Percentiles rank a stretch among this genome's conserved stretches.
These are phyloP conservation scores for Alternaria conjuncta DNA, from an alignment of 2,329 filamentous ascomycete genomes.

Conservation along the genomic window DNA sequence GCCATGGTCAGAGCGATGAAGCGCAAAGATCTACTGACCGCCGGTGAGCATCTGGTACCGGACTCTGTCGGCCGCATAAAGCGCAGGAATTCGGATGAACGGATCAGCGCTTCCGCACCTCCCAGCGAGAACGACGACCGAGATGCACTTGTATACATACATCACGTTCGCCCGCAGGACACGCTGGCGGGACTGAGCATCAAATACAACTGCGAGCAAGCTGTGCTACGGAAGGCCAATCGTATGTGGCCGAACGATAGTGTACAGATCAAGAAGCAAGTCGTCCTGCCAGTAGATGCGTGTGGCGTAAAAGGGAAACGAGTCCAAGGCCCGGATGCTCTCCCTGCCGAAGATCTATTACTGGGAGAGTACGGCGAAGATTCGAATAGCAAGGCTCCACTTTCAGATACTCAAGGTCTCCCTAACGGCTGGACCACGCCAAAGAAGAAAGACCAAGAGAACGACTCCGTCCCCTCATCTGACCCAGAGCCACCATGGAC, in stretches of 20 bases:
- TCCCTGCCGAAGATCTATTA: slow-evolving; percentile 49
- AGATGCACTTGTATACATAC: slow-evolving; percentile 87
- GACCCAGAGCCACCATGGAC: slow-evolving; percentile 71
- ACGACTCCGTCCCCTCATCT: slow-evolving; percentile 41
- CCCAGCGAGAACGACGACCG: slow-evolving; percentile 66
- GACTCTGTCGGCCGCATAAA: slow-evolving; percentile 62
- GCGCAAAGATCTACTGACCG: slow-evolving; percentile 56
- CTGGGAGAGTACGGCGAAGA: slow-evolving; percentile 38
- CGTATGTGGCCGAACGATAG: slow-evolving; percentile 94
- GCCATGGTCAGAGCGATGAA: slow-evolving; percentile 57
- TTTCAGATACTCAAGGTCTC: slow-evolving; percentile 28
- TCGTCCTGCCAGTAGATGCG: slow-evolving; percentile 87
- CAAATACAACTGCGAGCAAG: slow-evolving; percentile 84
- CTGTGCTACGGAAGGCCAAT: slow-evolving; percentile 84
- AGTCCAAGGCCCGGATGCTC: slow-evolving; percentile 45
- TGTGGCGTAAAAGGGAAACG: slow-evolving; percentile 81
- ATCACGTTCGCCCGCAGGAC: slow-evolving; percentile 81
- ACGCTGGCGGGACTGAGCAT: slow-evolving; percentile 91
- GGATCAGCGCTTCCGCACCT: slow-evolving; percentile 54
- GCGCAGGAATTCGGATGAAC: slow-evolving; percentile 72
- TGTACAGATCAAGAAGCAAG: slow-evolving; percentile 80
- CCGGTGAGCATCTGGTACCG: slow-evolving; percentile 48
- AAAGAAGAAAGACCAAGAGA: slow-evolving; percentile 42
- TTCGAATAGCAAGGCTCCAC: slow-evolving; percentile 20
- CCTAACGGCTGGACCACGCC: slow-evolving; percentile 49